A percentile compares a stretch with the other conserved stretches of the same genome.
These are phyloP conservation scores for Acanthamoeba culbertsoni DNA, from an alignment of 208 protist species.

Conservation along the genomic window DNA sequence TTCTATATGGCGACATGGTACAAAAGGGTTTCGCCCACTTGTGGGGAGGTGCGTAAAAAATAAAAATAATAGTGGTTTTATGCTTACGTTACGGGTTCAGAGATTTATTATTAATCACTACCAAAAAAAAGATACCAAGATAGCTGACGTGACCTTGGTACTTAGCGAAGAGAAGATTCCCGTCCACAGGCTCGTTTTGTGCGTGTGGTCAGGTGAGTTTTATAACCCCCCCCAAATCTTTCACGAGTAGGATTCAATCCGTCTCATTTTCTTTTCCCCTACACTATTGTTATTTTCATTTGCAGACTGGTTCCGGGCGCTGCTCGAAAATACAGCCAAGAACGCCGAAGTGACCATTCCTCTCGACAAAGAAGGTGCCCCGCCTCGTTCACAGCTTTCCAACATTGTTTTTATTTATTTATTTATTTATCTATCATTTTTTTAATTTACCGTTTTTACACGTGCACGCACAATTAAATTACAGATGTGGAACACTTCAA, in stretches of 20 bases:
- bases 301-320: neutral
- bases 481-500: slow-evolving; percentile 1
- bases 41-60: neutral
- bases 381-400: neutral
- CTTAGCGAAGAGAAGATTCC: neutral
- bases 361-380: neutral
- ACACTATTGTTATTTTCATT: neutral
- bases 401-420: too few relatives aligned
- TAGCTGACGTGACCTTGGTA: neutral
- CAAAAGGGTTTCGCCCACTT: neutral
- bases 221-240: neutral
- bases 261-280: neutral
- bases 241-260: neutral
- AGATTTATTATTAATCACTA: neutral
- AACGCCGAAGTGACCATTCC: neutral
- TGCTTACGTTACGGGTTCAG: too few relatives aligned
- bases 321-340: neutral
- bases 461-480: neutral
- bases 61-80: neutral
- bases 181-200: neutral
- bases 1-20: neutral
- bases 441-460: neutral
- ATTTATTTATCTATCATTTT: too few relatives aligned
- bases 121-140: neutral
- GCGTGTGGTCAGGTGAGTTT: neutral